Base-by-base conservation (phyloP, 495 filamentous ascomycete species). In the Bryoglossum gracile region DNA sequence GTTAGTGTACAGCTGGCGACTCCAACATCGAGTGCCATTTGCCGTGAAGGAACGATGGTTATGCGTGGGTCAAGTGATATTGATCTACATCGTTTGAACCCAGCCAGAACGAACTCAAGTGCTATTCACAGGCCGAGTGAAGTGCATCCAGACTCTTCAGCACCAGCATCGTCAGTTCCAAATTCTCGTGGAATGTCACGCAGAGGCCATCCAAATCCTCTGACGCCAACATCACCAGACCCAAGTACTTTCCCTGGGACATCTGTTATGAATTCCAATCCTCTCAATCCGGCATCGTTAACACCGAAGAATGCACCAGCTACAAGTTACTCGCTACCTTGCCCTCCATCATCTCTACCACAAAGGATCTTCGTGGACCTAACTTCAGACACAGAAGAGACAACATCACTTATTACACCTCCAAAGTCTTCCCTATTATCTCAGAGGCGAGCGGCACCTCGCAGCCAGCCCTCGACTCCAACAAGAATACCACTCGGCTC, bases 1-100 rank as follows among this genome's bases (percentile, higher is more conserved):
- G 42, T 59, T 2, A 30, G 36, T 13, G 37, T 53, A 5, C 13
- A 52, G n/a, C 25, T 59, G 17, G 23, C 43, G 0, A 53, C 6
- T 23, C 32, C 51, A 0, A 10, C 47, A 19, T 3, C 13, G n/a
- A n/a, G n/a, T n/a, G n/a, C n/a, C n/a, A n/a, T 48, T n/a, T 36
- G 19, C 9, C 42, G 37, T 17, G 51, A 50, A 25, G 47, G 51
- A 21, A 21, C 46, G n/a, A 24, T 51, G 9, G 16, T 43, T 4
- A 43, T 16, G 30, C 32, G 46, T 16, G 18, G n/a, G n/a, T n/a
- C n/a, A 32, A 32, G n/a, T 13, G n/a, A 32, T 32, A 32, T n/a
- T n/a, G n/a, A n/a, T n/a, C n/a, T n/a, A n/a, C n/a, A n/a, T n/a
- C n/a, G n/a, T n/a, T n/a, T n/a, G n/a, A n/a, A n/a, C n/a, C n/a